These are phyloP conservation scores for Cochlearia excelsa DNA, from an alignment of 345 rosid genomes.

Conservation along the genomic window DNA sequence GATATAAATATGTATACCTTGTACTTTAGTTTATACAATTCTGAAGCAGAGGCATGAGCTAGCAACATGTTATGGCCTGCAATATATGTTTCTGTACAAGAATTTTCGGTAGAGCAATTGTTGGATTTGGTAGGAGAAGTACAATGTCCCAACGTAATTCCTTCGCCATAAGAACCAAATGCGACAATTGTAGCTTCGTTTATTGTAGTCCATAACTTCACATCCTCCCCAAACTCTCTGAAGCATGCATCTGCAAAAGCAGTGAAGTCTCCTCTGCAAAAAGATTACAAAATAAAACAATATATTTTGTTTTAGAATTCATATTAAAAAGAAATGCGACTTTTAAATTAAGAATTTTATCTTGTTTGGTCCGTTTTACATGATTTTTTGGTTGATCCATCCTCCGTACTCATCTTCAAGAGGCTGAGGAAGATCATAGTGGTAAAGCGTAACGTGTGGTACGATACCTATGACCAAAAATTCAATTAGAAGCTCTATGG, in stretches of 20 bases:
- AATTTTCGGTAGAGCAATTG: constrained; percentile 43
- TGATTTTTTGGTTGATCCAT: background rate
- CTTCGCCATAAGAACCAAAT: background rate
- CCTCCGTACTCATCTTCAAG: background rate
- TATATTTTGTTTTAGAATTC: no score
- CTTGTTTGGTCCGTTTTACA: background rate
- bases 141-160: background rate
- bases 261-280: background rate
- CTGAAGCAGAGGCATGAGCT: constrained; percentile 58
- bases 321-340: no score
- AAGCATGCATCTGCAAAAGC: background rate
- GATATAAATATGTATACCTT: constrained; percentile 40
- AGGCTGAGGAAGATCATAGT: background rate
- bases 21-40: constrained; percentile 48
- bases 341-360: no score
- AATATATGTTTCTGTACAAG: constrained; percentile 63
- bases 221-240: background rate
- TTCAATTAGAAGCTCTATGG: no score
- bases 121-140: background rate
- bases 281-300: background rate
- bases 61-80: constrained; percentile 57
- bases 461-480: no score
- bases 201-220: background rate
- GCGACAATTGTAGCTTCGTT: background rate
- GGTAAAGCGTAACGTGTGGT: background rate